Evolutionary conservation across 2,329 filamentous ascomycete genomes (phyloP), one percentile per base, ranked within the genome.

Genomic region (Epichloe aotearoae): DNA sequence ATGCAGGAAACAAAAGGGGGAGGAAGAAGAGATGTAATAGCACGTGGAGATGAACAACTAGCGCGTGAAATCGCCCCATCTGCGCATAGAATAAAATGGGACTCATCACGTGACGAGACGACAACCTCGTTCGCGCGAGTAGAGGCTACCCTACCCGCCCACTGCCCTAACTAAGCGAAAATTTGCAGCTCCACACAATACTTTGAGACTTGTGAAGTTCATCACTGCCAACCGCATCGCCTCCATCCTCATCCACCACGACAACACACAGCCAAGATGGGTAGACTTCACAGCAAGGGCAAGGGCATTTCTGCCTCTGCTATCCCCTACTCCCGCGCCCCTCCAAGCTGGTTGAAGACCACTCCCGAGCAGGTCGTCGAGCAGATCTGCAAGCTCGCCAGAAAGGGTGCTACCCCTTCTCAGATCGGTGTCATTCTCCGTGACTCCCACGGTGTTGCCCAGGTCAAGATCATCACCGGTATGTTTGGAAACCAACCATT

Each of bases 381-480:
- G 72, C 90, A 97, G 79, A 98, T 98, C 78, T 90, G 86, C 79
- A 95, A 95, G 81, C 86, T 97, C 71, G 93, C 93, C 70, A 90
- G 88, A 79, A 97, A 97, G 86, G 93, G 94, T 78, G 88, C 88
- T 64, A 95, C 91, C 61, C 93, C 93, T 66, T 96, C 90, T 59
- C 91, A 97, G 81, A 98, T 98, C 67, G 93, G 94, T 86, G 91
- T 97, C 70, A 79, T 97, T 67, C 88, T 98, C 71, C 84, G 94
- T 79, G 94, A 98, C 77, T 89, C 85, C 69, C 93, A 98, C 79
- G 94, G 94, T 71, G 81, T 98, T 74, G 88, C 93, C 65, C 93
- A 97, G 79, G 91, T 96, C 76, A 94, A 93, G 82, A 78, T 95
- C 68, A 88, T 96, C 63, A 95, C 90, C 71, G 89, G 89, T 94